These are phyloP conservation scores for Cutaneotrichosporon cyanovorans DNA, from an alignment of 1,284 basidiomycete genomes.

Conservation along the genomic window DNA sequence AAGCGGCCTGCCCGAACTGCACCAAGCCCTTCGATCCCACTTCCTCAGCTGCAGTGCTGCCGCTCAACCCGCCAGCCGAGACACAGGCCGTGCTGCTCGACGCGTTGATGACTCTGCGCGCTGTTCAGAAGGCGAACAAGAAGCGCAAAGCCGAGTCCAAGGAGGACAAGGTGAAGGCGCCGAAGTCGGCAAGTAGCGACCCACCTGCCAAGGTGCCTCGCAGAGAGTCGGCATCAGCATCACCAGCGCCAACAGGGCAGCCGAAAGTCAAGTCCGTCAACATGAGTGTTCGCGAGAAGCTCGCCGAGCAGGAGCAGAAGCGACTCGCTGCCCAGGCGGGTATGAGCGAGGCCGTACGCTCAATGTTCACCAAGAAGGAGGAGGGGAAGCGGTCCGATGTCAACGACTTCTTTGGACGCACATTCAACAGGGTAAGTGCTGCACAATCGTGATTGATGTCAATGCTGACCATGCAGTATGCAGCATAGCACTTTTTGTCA, in stretches of 20 bases:
- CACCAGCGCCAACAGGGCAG: constrained; percentile 1
- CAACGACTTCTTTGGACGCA: constrained; percentile 46
- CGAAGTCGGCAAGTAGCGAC: constrained; percentile 6
- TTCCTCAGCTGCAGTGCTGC: constrained; percentile 17
- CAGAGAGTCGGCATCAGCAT: constrained; percentile 5
- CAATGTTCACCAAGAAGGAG: constrained; percentile 39
- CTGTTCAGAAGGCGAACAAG: constrained; percentile 30
- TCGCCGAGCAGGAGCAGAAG: constrained; percentile 44
- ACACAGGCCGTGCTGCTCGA: constrained; percentile 40
- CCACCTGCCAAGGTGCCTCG: neutral
- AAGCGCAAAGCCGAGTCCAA: constrained; percentile 26
- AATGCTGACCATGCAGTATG: constrained; percentile 12
- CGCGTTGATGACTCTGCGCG: constrained; percentile 28
- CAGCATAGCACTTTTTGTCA: constrained; percentile 9
- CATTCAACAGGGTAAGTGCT: constrained; percentile 45
- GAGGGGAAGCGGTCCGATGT: constrained; percentile 22
- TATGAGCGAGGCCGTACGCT: constrained; percentile 45
- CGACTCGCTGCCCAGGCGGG: constrained; percentile 38
- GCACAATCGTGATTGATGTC: neutral
- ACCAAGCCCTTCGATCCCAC: constrained; percentile 36
- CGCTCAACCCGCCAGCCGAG: constrained; percentile 39
- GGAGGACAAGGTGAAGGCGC: constrained; percentile 1
- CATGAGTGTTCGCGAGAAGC: constrained; percentile 29
- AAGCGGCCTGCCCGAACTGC: constrained; percentile 41
- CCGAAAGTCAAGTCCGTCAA: neutral